A percentile compares a stretch with the other conserved stretches of the same genome.
Evolutionary conservation across 495 filamentous ascomycete species (phyloP).

Genomic region (Trichoderma virens): DNA sequence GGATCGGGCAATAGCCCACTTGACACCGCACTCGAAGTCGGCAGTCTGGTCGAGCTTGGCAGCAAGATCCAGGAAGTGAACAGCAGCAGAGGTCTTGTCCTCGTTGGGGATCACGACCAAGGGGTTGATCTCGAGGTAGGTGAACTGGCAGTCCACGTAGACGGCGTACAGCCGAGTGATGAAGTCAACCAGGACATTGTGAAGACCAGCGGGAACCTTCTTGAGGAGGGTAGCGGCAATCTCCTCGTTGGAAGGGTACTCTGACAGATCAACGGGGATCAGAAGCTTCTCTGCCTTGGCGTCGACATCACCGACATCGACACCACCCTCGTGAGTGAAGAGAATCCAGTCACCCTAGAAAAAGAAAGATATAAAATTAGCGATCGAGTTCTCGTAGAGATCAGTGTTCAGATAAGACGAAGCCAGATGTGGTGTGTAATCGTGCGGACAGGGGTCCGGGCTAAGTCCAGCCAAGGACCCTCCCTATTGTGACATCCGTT

Average conservation of each 20-base stretch:
- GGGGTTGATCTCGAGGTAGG: conserved; percentile 99
- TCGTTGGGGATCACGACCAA: conserved; percentile 95
- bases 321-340: conserved; percentile 98
- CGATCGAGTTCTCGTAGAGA: background rate
- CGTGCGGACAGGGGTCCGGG: background rate
- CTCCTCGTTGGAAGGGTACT: conserved; percentile 94
- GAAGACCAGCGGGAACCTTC: conserved; percentile 90
- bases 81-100: conserved; percentile 81
- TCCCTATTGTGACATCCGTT: conserved; percentile 12
- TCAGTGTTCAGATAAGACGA: background rate
- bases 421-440: background rate
- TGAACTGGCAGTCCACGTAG: conserved; percentile 99
- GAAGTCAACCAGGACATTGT: conserved; percentile 98
- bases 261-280: conserved; percentile 86
- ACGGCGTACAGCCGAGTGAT: conserved; percentile 79
- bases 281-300: conserved; percentile 97
- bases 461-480: background rate
- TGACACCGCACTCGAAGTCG: conserved; percentile 98
- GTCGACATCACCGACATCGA: conserved; percentile 98
- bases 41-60: conserved; percentile 99
- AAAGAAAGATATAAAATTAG: background rate
- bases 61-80: conserved; percentile 96
- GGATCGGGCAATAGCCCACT: conserved; percentile 93
- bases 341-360: conserved; percentile 96
- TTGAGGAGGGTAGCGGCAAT: conserved; percentile 76